Conservation (phyloP, 2,329 filamentous ascomycete species). For the Fusarium praegraminearum region DNA sequence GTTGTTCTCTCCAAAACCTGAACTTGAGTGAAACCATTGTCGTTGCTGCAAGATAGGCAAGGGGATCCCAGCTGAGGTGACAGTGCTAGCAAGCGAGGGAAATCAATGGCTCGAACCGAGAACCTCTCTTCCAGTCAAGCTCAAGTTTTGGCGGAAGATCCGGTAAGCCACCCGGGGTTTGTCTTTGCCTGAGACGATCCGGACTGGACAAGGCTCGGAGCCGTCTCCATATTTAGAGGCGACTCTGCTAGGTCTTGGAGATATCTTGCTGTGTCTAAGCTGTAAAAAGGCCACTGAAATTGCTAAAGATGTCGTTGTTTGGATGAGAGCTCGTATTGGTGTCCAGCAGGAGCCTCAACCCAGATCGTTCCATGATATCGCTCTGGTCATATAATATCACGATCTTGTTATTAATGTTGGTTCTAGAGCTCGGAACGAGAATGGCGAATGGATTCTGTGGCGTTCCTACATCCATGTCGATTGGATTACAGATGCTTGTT, state of each 20-base stretch:
- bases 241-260: not conserved
- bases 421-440: not conserved
- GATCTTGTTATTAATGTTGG: not conserved
- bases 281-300: not conserved
- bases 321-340: not conserved
- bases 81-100: constrained; percentile 5
- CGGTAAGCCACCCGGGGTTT: not conserved
- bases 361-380: not conserved
- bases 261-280: fast-evolving
- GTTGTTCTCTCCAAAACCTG: not conserved
- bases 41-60: too few species aligned
- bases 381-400: not conserved
- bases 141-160: not conserved
- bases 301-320: not conserved
- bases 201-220: not conserved
- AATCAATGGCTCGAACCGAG: not conserved
- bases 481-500: not conserved
- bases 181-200: not conserved
- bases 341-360: not conserved
- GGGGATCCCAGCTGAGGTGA: not conserved
- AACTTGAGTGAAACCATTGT: not conserved
- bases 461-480: not conserved
- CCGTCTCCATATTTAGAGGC: not conserved
- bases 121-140: too few species aligned
- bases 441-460: not conserved